Evolutionary conservation across 2,329 filamentous ascomycete species (phyloP), one percentile per base, ranked within the genome.

Genomic region (Neonectria faginata): DNA sequence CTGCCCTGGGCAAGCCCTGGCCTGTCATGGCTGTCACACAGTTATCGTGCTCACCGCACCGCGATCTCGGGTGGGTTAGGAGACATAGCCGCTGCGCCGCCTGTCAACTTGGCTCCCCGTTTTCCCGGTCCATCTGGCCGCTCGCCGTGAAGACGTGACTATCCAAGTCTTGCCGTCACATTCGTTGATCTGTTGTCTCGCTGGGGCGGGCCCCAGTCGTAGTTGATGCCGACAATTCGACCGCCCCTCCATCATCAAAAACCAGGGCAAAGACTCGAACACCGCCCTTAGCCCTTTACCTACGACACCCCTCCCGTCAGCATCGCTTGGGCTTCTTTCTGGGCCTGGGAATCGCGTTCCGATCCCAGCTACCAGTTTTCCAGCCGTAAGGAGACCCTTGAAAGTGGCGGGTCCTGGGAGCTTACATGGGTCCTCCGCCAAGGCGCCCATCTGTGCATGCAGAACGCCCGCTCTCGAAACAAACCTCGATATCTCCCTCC

Each of bases 401-500:
- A 50, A 57, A 25, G 57, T 65, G 70, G 69, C 54, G 68, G 63
- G 67, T 47, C 67, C 59, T 53, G 56, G 59, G 56, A 66, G 52
- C 69, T 69, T 70, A 67, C 67, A 71, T 68, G 63, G 58, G 42
- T 52, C 48, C 57, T 62, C 41, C 61, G 22, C 64, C 55, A 66
- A 70, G 66, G 61, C 63, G 70, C 69, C 70, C 70, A 68, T 74
- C 66, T 70, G 60, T 71, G 69, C 70, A 74, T 74, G 67, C 69
- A 65, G 66, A 65, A 70, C 70, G 72, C 67, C 69, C 66, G 69
- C 58, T 60, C 67, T 71, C 45, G 45, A 65, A 66, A 65, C 68
- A 71, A 70, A 67, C 67, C 67, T 55, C 60, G 60, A 65, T 67
- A 68, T 51, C 60, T 60, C 65, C 64, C 65, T 62, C 65, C 67